These are phyloP conservation scores for Fusarium longipes DNA, from an alignment of 2,329 filamentous ascomycete genomes.

Conservation along the genomic window DNA sequence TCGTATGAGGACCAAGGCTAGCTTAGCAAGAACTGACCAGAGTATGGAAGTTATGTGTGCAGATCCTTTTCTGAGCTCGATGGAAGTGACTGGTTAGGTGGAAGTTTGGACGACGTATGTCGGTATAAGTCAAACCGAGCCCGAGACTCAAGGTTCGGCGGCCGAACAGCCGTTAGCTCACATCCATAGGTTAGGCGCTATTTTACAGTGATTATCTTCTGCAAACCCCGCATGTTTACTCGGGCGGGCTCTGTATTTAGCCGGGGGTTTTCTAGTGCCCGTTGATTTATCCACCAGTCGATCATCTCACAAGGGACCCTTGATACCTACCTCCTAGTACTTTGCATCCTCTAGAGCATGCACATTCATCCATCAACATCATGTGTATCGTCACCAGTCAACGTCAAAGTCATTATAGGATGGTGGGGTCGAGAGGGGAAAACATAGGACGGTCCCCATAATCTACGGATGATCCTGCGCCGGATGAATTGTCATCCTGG, in stretches of 20 bases:
- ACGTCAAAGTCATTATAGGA: constrained; percentile 32
- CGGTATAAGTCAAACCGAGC: constrained; percentile 13
- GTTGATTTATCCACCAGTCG: constrained; percentile 29
- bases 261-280: constrained; percentile 27
- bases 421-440: constrained; percentile 43
- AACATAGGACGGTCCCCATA: background rate
- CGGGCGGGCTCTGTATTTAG: constrained; percentile 40
- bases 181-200: background rate
- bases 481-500: constrained; percentile 39
- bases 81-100: background rate
- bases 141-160: background rate
- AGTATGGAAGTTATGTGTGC: background rate
- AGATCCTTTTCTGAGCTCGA: background rate
- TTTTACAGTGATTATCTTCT: constrained; percentile 1
- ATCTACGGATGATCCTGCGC: background rate
- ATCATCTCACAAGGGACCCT: constrained; percentile 27
- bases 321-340: background rate
- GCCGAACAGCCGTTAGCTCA: constrained; percentile 3
- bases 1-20: background rate
- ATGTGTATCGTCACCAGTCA: constrained; percentile 9
- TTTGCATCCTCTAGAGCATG: too few species aligned
- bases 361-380: background rate
- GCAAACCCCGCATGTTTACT: constrained; percentile 25
- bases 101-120: background rate
- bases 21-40: background rate